Conservation (phyloP, 345 rosid genomes). For the Turritis glabra region DNA sequence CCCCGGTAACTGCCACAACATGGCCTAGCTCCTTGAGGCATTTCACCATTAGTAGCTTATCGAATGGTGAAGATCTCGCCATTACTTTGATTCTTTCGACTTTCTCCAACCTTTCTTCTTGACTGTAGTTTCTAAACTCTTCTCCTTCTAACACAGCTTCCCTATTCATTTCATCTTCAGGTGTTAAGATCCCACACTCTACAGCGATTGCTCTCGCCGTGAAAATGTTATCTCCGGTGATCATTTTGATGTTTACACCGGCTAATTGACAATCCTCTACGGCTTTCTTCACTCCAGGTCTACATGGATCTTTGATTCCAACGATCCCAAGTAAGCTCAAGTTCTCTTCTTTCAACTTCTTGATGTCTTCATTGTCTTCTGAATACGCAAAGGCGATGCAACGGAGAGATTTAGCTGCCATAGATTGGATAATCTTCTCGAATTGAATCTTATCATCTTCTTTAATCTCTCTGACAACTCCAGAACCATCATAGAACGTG, state of each 20-base stretch:
- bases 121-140: constrained; percentile 50
- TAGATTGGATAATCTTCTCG: constrained; percentile 53
- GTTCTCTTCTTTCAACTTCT: constrained; percentile 45
- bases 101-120: constrained; percentile 46
- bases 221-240: constrained; percentile 74
- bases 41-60: constrained; percentile 78
- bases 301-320: constrained; percentile 75
- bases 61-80: constrained; percentile 78
- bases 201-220: constrained; percentile 83
- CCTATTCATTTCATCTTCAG: constrained; percentile 27
- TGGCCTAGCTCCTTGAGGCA: constrained; percentile 67
- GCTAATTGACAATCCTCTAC: constrained; percentile 66
- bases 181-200: constrained; percentile 67
- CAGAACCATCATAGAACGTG: constrained; percentile 53
- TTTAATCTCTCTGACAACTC: constrained; percentile 39
- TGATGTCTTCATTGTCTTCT: constrained; percentile 28
- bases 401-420: constrained; percentile 70
- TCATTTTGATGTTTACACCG: constrained; percentile 75
- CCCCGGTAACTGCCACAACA: constrained; percentile 79
- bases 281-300: constrained; percentile 62
- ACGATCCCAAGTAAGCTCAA: constrained; percentile 63
- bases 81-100: constrained; percentile 67
- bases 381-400: constrained; percentile 77
- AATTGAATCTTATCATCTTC: constrained; percentile 38
- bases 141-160: constrained; percentile 68